These are phyloP conservation scores for Cercospora berteroae DNA, from an alignment of 2,329 filamentous ascomycete species.

Conservation along the genomic window DNA sequence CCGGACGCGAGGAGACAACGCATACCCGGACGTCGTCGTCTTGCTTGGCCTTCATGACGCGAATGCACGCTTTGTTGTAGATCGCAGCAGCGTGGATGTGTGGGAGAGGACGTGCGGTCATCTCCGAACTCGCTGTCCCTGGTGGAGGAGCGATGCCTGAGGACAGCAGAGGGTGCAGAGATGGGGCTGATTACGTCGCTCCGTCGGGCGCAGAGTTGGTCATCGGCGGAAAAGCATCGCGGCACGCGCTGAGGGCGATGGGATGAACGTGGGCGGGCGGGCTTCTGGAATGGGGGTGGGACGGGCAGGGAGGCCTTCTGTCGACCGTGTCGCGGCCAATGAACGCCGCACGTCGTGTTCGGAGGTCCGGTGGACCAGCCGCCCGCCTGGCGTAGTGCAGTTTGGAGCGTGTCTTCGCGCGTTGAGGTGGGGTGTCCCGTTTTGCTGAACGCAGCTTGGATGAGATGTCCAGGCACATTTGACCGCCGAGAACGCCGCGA, in stretches of 20 bases:
- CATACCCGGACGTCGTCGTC: background rate
- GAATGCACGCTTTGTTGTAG: background rate
- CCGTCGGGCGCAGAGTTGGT: background rate
- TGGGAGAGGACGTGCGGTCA: background rate
- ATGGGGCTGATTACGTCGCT: constrained; percentile 5
- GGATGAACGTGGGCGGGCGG: background rate
- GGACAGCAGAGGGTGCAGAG: background rate
- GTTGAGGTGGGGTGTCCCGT: background rate
- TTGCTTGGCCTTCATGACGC: background rate
- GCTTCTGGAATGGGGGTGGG: background rate
- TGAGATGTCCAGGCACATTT: background rate
- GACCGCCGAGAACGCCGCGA: constrained; percentile 1
- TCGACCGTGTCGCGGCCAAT: constrained; percentile 9
- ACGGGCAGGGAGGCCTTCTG: background rate
- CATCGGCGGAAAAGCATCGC: background rate
- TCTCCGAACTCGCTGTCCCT: background rate
- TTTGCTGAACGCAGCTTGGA: constrained; percentile 1
- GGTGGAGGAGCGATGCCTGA: background rate
- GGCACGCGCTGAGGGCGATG: background rate
- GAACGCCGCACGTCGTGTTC: constrained; percentile 1
- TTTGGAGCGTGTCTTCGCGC: background rate
- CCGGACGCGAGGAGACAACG: background rate
- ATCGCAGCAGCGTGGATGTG: background rate
- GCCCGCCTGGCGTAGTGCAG: background rate
- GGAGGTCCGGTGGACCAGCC: background rate